Evolutionary conservation across 352 stramenopile species (phyloP).

Genomic region (Phytopythium kandeliae): DNA sequence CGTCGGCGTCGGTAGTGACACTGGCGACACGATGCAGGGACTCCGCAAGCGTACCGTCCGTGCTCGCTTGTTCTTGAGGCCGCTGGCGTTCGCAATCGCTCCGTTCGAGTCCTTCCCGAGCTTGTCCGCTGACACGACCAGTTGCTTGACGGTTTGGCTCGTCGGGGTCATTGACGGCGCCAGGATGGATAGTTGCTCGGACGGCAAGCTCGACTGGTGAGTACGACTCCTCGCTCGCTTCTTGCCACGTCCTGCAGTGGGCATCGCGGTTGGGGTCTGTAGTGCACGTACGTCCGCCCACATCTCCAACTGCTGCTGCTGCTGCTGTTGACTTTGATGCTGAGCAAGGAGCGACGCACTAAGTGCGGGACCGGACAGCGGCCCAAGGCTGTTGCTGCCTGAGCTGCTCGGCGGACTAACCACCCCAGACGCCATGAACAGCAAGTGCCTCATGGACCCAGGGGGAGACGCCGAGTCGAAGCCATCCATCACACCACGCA

Average conservation of each 20-base stretch:
- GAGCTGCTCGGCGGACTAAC: conserved; percentile 1
- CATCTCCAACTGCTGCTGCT: neutral
- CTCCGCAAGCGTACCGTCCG: conserved; percentile 1
- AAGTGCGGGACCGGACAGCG: neutral
- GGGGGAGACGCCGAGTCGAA: conserved; percentile 12
- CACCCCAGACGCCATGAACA: conserved; percentile 13
- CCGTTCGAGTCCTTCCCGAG: neutral
- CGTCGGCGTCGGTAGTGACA: neutral
- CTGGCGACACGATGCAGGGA: conserved; percentile 1
- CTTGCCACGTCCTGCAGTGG: neutral
- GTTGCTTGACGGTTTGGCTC: conserved; percentile 18
- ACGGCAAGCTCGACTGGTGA: neutral
- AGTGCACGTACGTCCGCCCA: neutral
- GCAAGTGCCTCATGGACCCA: conserved; percentile 24
- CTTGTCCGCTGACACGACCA: conserved; percentile 30
- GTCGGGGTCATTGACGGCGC: conserved; percentile 22
- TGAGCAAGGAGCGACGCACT: neutral
- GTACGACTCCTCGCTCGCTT: neutral
- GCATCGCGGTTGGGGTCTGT: neutral
- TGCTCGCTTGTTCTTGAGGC: neutral
- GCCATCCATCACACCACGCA: conserved; percentile 5
- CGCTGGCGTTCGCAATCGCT: neutral
- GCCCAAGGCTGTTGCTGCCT: neutral
- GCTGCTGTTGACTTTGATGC: neutral
- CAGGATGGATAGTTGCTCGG: conserved; percentile 11